These are phyloP conservation scores for Leccinum pachyderme DNA, from an alignment of 1,284 basidiomycete genomes.

Conservation along the genomic window DNA sequence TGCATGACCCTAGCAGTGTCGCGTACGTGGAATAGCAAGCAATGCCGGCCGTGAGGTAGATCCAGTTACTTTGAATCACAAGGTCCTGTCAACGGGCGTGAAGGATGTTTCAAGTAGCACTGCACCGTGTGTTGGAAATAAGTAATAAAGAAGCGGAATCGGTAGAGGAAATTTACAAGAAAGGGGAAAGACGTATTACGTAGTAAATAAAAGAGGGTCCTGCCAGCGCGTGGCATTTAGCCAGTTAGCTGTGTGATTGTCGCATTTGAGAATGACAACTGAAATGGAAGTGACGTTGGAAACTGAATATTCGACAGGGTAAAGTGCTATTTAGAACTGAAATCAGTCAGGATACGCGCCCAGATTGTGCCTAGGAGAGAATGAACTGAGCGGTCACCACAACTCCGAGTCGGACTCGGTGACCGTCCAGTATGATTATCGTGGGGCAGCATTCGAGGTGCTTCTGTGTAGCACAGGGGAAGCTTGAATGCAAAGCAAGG, in stretches of 20 bases:
- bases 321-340: not conserved
- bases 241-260: constrained; percentile 39
- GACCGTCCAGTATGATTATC: too few species aligned
- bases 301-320: constrained; percentile 46
- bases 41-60: constrained; percentile 45
- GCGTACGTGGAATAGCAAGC: constrained; percentile 50
- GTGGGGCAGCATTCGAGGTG: too few species aligned
- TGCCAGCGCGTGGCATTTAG: too few species aligned
- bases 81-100: constrained; percentile 57
- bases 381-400: too few species aligned
- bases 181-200: not conserved
- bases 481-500: too few species aligned
- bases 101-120: constrained; percentile 50
- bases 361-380: too few species aligned
- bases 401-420: too few species aligned
- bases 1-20: constrained; percentile 40
- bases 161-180: constrained; percentile 51
- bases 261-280: constrained; percentile 44
- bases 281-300: constrained; percentile 41
- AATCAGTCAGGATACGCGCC: too few species aligned
- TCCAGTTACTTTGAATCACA: constrained; percentile 56
- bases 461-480: not conserved
- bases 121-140: constrained; percentile 39
- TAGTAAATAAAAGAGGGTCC: too few species aligned
- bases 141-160: constrained; percentile 45